A percentile compares a stretch with the other conserved stretches of the same genome.
These are phyloP conservation scores for Phialophora macrospora DNA, from an alignment of 2,329 filamentous ascomycete species.

Conservation along the genomic window DNA sequence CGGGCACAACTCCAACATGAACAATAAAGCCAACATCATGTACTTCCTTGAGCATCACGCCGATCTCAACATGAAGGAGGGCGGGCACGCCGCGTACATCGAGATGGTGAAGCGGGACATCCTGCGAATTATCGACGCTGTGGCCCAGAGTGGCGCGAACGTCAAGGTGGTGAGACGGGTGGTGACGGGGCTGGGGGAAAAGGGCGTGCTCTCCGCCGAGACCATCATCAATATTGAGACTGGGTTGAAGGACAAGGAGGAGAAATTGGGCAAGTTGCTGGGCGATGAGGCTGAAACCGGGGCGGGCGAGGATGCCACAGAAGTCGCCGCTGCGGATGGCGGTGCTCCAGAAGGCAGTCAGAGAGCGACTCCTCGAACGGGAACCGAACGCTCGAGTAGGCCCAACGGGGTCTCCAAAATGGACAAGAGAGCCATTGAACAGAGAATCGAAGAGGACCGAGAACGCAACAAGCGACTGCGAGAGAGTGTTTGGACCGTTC, in stretches of 20 bases:
- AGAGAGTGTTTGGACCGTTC: slow-evolving; percentile 92
- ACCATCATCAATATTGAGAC: slow-evolving; percentile 81
- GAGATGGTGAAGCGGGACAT: slow-evolving; percentile 96
- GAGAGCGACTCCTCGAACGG: slow-evolving; percentile 38
- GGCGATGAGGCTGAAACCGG: slow-evolving; percentile 45
- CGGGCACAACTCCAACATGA: slow-evolving; percentile 86
- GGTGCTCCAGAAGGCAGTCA: slow-evolving; percentile 42
- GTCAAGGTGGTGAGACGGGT: slow-evolving; percentile 89
- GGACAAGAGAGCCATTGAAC: slow-evolving; percentile 89
- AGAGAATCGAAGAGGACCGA: slow-evolving; percentile 94
- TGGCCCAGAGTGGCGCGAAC: slow-evolving; percentile 87
- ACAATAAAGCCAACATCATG: slow-evolving; percentile 97
- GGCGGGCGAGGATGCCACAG: slow-evolving; percentile 34
- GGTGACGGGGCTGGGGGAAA: slow-evolving; percentile 70
- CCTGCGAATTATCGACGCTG: slow-evolving; percentile 85
- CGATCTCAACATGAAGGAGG: slow-evolving; percentile 78
- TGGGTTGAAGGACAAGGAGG: slow-evolving; percentile 78
- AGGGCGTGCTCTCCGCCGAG: slow-evolving; percentile 73
- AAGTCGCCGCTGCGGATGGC: slow-evolving; percentile 9
- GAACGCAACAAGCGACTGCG: slow-evolving; percentile 90
- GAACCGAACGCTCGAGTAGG: slow-evolving; percentile 30
- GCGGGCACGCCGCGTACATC: slow-evolving; percentile 75
- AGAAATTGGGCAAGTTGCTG: slow-evolving; percentile 64
- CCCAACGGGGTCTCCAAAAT: slow-evolving; percentile 56
- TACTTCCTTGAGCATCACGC: slow-evolving; percentile 97